phyloP scores from a whole-genome alignment of 2,329 filamentous ascomycete species.

The Simplicillium sp. region DNA sequence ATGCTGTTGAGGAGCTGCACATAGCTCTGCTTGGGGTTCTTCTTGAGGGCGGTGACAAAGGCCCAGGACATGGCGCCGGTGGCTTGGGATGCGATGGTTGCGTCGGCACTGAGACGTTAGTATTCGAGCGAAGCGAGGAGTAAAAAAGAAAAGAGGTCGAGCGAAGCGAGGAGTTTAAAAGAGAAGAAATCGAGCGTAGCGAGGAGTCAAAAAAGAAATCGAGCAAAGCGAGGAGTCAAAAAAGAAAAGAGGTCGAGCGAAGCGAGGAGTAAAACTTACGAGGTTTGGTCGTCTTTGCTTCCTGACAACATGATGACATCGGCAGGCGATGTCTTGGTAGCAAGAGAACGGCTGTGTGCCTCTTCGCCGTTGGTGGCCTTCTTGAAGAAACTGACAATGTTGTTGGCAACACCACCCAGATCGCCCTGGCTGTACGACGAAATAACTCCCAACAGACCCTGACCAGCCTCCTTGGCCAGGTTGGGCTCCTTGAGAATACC shows the following conservation, averaged over 20 bases:
- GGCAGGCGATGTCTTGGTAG: conserved; percentile 87
- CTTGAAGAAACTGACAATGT: conserved; percentile 77
- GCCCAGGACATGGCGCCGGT: conserved; percentile 98
- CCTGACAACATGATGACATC: conserved; percentile 98
- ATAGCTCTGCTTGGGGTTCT: conserved; percentile 97
- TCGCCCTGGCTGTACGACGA: conserved; percentile 60
- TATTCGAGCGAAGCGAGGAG: conserved; percentile 21
- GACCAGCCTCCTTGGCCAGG: conserved; percentile 57
- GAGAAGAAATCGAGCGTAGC: no score
- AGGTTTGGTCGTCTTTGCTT: conserved; percentile 93
- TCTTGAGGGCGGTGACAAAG: conserved; percentile 85
- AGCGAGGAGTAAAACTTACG: conserved; percentile 43
- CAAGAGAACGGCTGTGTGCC: conserved; percentile 68
- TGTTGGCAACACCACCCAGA: conserved; percentile 70
- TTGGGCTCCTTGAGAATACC: conserved; percentile 61
- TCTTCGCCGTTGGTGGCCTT: conserved; percentile 76
- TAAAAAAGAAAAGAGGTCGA: conserved; percentile 10
- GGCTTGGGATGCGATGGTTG: conserved; percentile 80
- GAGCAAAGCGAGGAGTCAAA: conserved; percentile 23
- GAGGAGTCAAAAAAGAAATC: conserved; percentile 18
- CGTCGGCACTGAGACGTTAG: conserved; percentile 59
- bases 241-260: conserved; percentile 5
- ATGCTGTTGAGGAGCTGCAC: conserved; percentile 95
- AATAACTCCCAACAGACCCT: conserved; percentile 51
- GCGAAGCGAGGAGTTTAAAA: no score